phyloP scores from a whole-genome alignment of 2,329 filamentous ascomycete species.

The Rutstroemia sp. region DNA sequence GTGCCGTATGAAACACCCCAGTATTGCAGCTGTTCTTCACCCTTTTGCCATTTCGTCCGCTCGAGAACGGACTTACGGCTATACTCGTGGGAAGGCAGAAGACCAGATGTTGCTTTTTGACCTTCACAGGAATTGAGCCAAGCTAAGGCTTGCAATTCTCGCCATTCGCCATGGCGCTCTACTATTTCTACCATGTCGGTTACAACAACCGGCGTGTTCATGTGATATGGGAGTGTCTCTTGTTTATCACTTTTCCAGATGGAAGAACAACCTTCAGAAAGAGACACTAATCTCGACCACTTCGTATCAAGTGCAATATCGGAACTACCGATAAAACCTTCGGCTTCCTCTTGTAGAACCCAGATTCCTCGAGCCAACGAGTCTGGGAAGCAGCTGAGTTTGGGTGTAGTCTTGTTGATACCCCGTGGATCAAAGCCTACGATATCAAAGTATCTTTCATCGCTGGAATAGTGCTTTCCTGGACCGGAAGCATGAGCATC shows the following conservation, averaged over 20 bases:
- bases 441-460: slow-evolving; percentile 31
- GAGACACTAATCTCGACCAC: slow-evolving; percentile 18
- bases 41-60: background rate
- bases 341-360: background rate
- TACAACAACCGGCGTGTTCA: slow-evolving; percentile 40
- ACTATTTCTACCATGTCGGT: slow-evolving; percentile 42
- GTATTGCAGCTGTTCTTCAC: background rate
- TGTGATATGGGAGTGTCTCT: slow-evolving; percentile 27
- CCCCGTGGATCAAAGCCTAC: slow-evolving; percentile 37
- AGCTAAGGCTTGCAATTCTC: slow-evolving; percentile 20
- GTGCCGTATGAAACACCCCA: slow-evolving; percentile 13
- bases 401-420: slow-evolving; percentile 31
- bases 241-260: slow-evolving; percentile 14
- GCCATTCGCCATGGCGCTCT: slow-evolving; percentile 35
- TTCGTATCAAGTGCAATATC: slow-evolving; percentile 6
- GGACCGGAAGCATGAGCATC: slow-evolving; percentile 14
- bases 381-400: slow-evolving; percentile 30
- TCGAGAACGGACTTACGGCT: background rate
- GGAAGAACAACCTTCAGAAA: slow-evolving; percentile 18
- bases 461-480: background rate
- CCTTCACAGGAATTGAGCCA: slow-evolving; percentile 1
- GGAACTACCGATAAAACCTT: background rate
- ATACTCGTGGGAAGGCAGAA: background rate
- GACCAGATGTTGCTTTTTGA: background rate
- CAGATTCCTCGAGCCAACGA: slow-evolving; percentile 5